These are phyloP conservation scores for Candida broadrunensis DNA, from an alignment of 805 yeast species.

Conservation along the genomic window DNA sequence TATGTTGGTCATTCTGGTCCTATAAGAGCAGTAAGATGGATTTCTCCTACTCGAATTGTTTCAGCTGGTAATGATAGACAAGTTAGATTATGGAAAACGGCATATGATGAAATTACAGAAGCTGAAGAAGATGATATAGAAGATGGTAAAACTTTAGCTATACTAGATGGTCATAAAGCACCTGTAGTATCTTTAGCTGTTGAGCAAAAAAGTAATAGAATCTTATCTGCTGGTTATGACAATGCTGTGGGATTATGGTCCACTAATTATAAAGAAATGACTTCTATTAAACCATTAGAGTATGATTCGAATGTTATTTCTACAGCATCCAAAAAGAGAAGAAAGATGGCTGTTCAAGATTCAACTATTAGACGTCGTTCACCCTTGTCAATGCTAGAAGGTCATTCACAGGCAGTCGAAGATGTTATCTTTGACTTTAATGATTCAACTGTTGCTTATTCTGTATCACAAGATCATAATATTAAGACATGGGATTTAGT, in stretches of 20 bases:
- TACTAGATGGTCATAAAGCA: conserved; percentile 86
- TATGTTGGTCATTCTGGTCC: conserved; percentile 88
- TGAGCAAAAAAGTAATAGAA: conserved; percentile 50
- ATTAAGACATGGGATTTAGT: conserved; percentile 95
- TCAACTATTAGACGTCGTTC: conserved; percentile 76
- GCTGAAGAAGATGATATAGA: conserved; percentile 42
- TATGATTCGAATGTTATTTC: conserved; percentile 51
- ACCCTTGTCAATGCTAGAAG: conserved; percentile 73
- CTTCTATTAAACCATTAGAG: conserved; percentile 48
- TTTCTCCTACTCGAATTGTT: conserved; percentile 70
- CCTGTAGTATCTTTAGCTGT: conserved; percentile 78
- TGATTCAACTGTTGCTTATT: conserved; percentile 82
- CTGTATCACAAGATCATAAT: conserved; percentile 94
- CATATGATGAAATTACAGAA: conserved; percentile 36
- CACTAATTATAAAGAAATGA: conserved; percentile 78
- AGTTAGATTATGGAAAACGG: conserved; percentile 81
- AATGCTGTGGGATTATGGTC: conserved; percentile 84
- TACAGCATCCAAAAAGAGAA: conserved; percentile 83
- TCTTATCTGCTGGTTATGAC: conserved; percentile 85
- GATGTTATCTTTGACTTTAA: conserved; percentile 70
- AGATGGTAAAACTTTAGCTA: conserved; percentile 75
- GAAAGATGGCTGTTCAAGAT: conserved; percentile 76
- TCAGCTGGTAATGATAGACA: conserved; percentile 89
- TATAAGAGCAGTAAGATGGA: conserved; percentile 78
- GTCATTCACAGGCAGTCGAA: conserved; percentile 86